These are phyloP conservation scores for Coemansia sp. DNA, from an alignment of 371 early-diverging fungal species.

Conservation along the genomic window DNA sequence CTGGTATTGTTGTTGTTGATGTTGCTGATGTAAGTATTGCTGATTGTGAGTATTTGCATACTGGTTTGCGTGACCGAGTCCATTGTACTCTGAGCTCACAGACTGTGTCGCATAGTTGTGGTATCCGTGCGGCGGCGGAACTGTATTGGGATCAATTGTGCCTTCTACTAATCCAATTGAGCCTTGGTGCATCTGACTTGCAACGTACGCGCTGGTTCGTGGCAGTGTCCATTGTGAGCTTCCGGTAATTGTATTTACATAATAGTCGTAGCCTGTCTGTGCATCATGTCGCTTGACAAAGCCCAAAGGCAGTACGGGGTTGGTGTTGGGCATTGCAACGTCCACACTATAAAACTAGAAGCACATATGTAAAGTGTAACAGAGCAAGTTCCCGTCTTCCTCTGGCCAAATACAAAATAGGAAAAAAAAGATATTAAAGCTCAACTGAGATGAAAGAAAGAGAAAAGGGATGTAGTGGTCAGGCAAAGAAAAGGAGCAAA, in stretches of 20 bases:
- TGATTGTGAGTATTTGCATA: background rate
- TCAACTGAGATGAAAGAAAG: background rate
- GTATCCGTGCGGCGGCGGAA: conserved; percentile 12
- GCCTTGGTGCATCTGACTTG: background rate
- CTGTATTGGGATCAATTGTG: conserved; percentile 1
- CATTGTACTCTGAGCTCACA: background rate
- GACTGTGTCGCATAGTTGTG: background rate
- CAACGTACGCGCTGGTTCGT: conserved; percentile 5
- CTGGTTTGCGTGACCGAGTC: background rate
- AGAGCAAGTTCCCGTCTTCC: background rate
- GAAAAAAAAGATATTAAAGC: background rate
- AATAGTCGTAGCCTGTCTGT: conserved; percentile 8
- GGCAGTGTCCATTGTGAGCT: conserved; percentile 13
- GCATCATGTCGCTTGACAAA: conserved; percentile 5
- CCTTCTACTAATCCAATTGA: conserved; percentile 1
- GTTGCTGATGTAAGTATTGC: conserved; percentile 1
- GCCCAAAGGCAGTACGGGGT: background rate
- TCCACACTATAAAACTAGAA: background rate
- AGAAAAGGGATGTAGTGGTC: background rate
- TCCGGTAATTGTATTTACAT: conserved; percentile 10
- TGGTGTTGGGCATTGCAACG: conserved; percentile 2
- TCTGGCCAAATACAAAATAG: background rate
- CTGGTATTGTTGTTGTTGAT: background rate
- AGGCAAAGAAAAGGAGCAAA: background rate
- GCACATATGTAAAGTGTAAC: background rate